Conservation (phyloP, 1,284 basidiomycete genomes). For the Malassezia vespertilionis region DNA sequence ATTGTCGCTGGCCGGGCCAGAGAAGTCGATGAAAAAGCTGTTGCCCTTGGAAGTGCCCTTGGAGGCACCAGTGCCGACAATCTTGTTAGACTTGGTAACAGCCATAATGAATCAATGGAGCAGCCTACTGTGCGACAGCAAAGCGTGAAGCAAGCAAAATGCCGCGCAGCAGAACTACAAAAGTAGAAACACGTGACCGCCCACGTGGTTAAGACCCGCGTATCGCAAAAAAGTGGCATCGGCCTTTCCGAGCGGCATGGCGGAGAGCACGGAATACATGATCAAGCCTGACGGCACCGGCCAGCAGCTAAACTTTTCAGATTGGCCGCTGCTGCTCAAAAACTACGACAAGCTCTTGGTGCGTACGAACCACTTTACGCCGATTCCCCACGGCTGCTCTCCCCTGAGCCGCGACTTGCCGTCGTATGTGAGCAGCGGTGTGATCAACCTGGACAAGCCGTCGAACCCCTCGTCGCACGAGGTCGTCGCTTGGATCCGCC, state of each 20-base stretch:
- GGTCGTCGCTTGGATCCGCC: conserved; percentile 95
- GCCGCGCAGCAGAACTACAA: conserved; percentile 14
- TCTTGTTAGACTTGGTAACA: conserved; percentile 39
- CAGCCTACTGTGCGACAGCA: conserved; percentile 20
- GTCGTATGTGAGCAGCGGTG: conserved; percentile 88
- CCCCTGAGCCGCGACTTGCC: conserved; percentile 86
- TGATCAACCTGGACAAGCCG: conserved; percentile 98
- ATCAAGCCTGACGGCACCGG: conserved; percentile 49
- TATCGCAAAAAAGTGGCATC: conserved; percentile 9
- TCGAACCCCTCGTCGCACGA: conserved; percentile 99
- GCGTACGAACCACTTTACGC: conserved; percentile 92
- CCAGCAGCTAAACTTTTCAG: conserved; percentile 63
- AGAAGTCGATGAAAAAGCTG: conserved; percentile 91
- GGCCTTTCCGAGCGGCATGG: conserved; percentile 5
- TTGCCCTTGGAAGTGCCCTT: conserved; percentile 57
- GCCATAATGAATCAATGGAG: conserved; percentile 15
- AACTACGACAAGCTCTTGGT: conserved; percentile 74
- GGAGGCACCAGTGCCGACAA: conserved; percentile 25
- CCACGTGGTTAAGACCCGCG: conserved; percentile 7
- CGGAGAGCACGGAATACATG: conserved; percentile 43
- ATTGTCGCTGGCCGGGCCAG: conserved; percentile 75
- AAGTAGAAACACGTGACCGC: conserved; percentile 8
- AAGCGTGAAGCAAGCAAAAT: conserved; percentile 11
- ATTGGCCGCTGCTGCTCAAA: conserved; percentile 96
- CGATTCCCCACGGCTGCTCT: conserved; percentile 79